phyloP scores from a whole-genome alignment of 805 yeast species.

The Clavispora carvajalis region DNA sequence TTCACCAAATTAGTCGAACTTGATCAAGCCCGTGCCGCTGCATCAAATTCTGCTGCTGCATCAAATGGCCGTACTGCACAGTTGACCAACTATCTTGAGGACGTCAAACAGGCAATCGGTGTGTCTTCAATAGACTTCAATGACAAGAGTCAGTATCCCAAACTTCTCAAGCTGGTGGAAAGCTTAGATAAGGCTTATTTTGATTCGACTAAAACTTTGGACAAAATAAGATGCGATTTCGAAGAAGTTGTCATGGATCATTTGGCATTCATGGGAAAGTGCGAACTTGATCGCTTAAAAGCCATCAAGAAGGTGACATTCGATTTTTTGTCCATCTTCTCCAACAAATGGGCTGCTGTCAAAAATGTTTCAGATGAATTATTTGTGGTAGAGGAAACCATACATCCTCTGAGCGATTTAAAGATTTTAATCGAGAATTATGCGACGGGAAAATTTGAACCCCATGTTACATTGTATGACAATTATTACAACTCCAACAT shows the following conservation, averaged over 20 bases:
- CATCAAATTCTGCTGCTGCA: conserved; percentile 9
- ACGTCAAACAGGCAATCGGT: conserved; percentile 42
- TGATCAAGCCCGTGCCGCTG: conserved; percentile 7
- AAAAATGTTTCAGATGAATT: conserved; percentile 58
- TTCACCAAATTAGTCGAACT: conserved; percentile 25
- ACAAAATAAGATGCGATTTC: conserved; percentile 61
- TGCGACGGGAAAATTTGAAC: conserved; percentile 70
- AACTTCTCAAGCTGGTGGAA: conserved; percentile 52
- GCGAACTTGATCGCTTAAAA: conserved; percentile 71
- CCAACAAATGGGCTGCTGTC: conserved; percentile 54
- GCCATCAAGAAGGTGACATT: conserved; percentile 72
- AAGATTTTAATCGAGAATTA: conserved; percentile 61
- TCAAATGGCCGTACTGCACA: conserved; percentile 11
- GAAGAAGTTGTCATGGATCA: conserved; percentile 74
- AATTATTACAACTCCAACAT: conserved; percentile 70
- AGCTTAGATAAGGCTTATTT: conserved; percentile 48
- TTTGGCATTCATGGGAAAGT: conserved; percentile 70
- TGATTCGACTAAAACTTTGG: conserved; percentile 52
- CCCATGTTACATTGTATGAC: conserved; percentile 69
- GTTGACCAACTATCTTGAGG: conserved; percentile 34
- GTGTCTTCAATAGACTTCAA: conserved; percentile 36
- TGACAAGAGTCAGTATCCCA: conserved; percentile 49
- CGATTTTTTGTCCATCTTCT: conserved; percentile 64
- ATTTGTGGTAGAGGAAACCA: conserved; percentile 61
- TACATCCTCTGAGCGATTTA: conserved; percentile 66